phyloP scores from a whole-genome alignment of 2,329 filamentous ascomycete genomes.

The Biscogniauxia sp. region DNA sequence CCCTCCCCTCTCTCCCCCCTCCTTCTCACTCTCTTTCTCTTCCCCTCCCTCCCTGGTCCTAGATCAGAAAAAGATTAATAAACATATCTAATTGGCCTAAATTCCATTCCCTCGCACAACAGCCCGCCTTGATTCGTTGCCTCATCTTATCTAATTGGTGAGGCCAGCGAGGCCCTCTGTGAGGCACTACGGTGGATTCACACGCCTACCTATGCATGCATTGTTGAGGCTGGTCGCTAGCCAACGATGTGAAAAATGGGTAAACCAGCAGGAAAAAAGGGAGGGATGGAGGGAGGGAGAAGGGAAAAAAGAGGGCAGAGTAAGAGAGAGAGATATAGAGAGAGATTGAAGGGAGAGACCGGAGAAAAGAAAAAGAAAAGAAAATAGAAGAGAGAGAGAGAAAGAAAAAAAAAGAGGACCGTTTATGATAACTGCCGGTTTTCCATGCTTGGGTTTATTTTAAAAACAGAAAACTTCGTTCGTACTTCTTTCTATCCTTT shows the following conservation, averaged over 20 bases:
- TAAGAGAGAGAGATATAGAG: background rate
- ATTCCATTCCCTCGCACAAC: conserved; percentile 5
- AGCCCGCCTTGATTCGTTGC: conserved; percentile 21
- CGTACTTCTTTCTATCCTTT: no score
- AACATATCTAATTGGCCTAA: conserved; percentile 11
- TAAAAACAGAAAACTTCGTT: no score
- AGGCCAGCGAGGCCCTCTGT: conserved; percentile 18
- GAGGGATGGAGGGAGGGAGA: no score
- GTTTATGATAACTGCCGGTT: no score
- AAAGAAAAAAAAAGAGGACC: no score
- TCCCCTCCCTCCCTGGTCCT: conserved; percentile 2
- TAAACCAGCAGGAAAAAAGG: background rate
- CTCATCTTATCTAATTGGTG: conserved; percentile 21
- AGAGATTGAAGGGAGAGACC: no score
- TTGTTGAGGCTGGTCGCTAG: conserved; percentile 1
- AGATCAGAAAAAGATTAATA: conserved; percentile 9
- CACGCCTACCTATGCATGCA: background rate
- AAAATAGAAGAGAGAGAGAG: no score
- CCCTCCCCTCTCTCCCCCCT: no score
- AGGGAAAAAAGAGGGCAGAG: no score
- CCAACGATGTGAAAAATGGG: background rate
- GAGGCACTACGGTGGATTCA: conserved; percentile 6
- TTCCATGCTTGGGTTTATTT: no score
- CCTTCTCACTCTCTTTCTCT: no score
- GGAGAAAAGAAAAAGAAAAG: no score